Evolutionary conservation across 345 rosid genomes (phyloP).

Genomic region (Sapria himalayana): DNA sequence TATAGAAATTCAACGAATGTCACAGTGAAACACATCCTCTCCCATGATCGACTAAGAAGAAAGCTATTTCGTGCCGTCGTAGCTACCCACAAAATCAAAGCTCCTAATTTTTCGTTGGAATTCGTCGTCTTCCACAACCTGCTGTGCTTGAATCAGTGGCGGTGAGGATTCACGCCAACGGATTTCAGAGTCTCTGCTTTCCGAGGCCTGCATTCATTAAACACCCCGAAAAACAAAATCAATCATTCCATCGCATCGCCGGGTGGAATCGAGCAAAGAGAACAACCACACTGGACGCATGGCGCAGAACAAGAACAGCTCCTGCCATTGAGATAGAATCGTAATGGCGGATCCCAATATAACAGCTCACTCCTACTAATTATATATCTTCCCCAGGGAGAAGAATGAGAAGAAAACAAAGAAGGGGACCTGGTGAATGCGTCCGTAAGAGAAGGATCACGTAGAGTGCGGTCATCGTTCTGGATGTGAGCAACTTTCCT

Average conservation of each 20-base stretch:
- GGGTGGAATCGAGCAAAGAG: no score
- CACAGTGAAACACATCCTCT: no score
- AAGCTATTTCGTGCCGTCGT: no score
- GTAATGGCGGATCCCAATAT: not conserved
- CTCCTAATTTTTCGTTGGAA: no score
- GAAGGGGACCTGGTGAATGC: slow-evolving; percentile 17
- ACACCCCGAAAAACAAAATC: not conserved
- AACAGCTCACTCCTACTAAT: no score
- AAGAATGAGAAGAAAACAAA: not conserved
- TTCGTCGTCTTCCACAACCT: slow-evolving; percentile 8
- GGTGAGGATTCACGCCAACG: slow-evolving; percentile 20
- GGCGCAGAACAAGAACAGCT: no score
- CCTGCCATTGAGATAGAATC: no score
- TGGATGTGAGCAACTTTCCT: slow-evolving; percentile 32
- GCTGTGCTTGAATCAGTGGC: slow-evolving; percentile 10
- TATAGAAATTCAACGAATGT: no score
- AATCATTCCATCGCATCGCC: no score
- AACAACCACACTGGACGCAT: no score
- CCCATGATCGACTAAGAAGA: no score
- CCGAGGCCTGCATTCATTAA: slow-evolving; percentile 13
- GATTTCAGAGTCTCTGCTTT: slow-evolving; percentile 21
- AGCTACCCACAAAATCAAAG: no score
- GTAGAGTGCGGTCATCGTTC: slow-evolving; percentile 11
- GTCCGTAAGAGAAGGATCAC: slow-evolving; percentile 14
- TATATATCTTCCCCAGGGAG: not conserved